Base-by-base conservation (phyloP, 2,329 filamentous ascomycete genomes). In the Arthrobotrys sphaeroides region DNA sequence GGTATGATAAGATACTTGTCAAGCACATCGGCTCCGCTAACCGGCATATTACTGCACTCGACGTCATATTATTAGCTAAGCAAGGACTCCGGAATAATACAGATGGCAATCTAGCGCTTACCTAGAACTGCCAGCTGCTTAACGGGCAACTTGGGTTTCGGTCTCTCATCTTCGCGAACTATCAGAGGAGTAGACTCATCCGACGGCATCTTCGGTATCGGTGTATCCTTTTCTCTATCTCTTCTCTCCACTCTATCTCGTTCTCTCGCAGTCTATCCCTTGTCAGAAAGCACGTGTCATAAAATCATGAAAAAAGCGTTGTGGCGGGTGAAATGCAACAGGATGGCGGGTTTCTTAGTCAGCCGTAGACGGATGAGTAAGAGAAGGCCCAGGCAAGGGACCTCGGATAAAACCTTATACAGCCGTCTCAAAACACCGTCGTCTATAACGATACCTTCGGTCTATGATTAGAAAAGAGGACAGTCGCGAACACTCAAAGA, bases 91-190 rank as follows among this genome's bases (percentile, higher is more conserved):
- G 42, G 20, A 28, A 9, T n/a, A 18, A 31, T 45, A 18, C 55
- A n/a, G 60, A 43, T n/a, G 20, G 12, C 22, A 69, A 16, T 5
- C 18, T 22, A 33, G 18, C 26, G 81, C 87, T 85, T 86, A 93
- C 91, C 89, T 77, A 96, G 84, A 81, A 96, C 93, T 45, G 89
- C 84, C 80, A 96, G 85, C 84, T 96, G 92, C 86, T 89, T 88
- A 43, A 88, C 85, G 0, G 92, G 92, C 85, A 95, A 86, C 84
- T 89, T 91, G 24, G 88, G 87, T 42, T 73, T 66, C 31, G 45
- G 69, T 28, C 43, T 62, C 43, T 65, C 65, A 6, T 59, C 16
- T 12, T 66, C 65, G 12, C 49, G 42, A 12, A 69, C 49, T 61
- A 76, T 62, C 13, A 74, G 62, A n/a, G 70, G 70, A 2, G 70